phyloP scores from a whole-genome alignment of 805 yeast genomes.

The Candida ulmi region DNA sequence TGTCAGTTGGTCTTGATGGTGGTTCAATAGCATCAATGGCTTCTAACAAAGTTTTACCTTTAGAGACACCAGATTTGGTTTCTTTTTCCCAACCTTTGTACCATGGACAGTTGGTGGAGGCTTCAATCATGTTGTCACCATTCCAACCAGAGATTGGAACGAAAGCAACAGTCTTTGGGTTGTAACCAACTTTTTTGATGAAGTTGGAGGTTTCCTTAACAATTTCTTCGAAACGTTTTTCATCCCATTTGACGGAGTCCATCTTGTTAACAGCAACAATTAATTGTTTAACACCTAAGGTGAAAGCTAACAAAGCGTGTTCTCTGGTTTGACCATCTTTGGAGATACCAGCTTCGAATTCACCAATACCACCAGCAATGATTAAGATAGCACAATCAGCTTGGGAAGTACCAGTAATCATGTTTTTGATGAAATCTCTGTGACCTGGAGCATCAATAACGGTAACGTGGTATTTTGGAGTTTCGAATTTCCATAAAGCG shows the following conservation, averaged over 20 bases:
- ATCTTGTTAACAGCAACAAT: slow-evolving; percentile 91
- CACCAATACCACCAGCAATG: slow-evolving; percentile 92
- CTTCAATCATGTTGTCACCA: slow-evolving; percentile 91
- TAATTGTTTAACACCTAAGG: slow-evolving; percentile 84
- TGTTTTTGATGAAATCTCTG: slow-evolving; percentile 94
- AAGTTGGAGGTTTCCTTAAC: slow-evolving; percentile 74
- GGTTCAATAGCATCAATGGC: slow-evolving; percentile 86
- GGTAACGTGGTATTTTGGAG: slow-evolving; percentile 90
- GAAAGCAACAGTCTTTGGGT: slow-evolving; percentile 86
- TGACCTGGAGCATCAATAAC: slow-evolving; percentile 95
- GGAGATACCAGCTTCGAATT: slow-evolving; percentile 94
- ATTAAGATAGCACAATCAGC: slow-evolving; percentile 91
- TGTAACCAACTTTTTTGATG: slow-evolving; percentile 86
- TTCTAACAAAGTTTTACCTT: slow-evolving; percentile 85
- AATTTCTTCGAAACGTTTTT: slow-evolving; percentile 74
- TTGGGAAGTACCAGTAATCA: slow-evolving; percentile 94
- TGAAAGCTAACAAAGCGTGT: slow-evolving; percentile 88
- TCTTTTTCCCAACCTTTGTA: slow-evolving; percentile 91
- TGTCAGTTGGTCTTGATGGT: slow-evolving; percentile 80
- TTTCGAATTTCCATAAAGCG: slow-evolving; percentile 93
- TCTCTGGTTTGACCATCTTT: slow-evolving; percentile 95
- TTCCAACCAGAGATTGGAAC: slow-evolving; percentile 92
- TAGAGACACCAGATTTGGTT: slow-evolving; percentile 66
- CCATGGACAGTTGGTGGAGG: slow-evolving; percentile 80
- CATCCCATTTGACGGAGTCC: slow-evolving; percentile 88